Evolutionary conservation across 176 grass and related monocot genomes (phyloP).

Genomic region (Luzula sylvatica): DNA sequence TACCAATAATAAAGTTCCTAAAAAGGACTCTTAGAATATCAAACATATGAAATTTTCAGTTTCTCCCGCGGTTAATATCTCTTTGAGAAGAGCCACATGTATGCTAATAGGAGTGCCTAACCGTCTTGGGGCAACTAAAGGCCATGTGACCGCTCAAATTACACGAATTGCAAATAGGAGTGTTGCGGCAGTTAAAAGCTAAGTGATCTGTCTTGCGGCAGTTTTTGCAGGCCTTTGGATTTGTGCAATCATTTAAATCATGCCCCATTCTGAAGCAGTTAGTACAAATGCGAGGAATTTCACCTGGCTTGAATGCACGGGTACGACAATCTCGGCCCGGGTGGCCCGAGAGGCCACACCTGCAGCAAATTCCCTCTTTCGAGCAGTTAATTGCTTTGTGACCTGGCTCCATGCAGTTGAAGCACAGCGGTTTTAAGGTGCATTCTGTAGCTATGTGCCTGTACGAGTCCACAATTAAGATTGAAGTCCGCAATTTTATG

Average conservation of each 20-base stretch:
- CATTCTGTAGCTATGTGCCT: conserved; percentile 92
- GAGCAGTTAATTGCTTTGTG: conserved; percentile 88
- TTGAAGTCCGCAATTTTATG: too few relatives aligned
- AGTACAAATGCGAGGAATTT: conserved; percentile 58
- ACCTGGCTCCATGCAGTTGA: conserved; percentile 94
- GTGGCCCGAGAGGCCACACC: conserved; percentile 84
- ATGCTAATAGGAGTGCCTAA: too few relatives aligned
- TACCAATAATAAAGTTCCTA: too few relatives aligned
- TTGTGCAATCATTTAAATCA: conserved; percentile 62
- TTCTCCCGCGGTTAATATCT: too few relatives aligned
- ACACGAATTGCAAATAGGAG: conserved; percentile 87
- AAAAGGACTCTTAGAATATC: too few relatives aligned
- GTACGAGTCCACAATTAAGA: too few relatives aligned
- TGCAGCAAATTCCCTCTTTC: conserved; percentile 88
- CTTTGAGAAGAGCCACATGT: too few relatives aligned
- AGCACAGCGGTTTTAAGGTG: conserved; percentile 72
- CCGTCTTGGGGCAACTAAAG: conserved; percentile 68
- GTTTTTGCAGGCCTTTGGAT: conserved; percentile 98
- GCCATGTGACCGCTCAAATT: conserved; percentile 83
- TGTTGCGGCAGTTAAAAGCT: conserved; percentile 77
- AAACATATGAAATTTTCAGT: too few relatives aligned
- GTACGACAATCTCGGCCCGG: conserved; percentile 72
- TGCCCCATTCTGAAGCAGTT: conserved; percentile 97
- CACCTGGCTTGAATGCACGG: conserved; percentile 47
- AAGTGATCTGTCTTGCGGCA: conserved; percentile 90